Evolutionary conservation across 2,329 filamentous ascomycete species (phyloP), one percentile per base, ranked within the genome.

Genomic region (Claviceps quebecensis): DNA sequence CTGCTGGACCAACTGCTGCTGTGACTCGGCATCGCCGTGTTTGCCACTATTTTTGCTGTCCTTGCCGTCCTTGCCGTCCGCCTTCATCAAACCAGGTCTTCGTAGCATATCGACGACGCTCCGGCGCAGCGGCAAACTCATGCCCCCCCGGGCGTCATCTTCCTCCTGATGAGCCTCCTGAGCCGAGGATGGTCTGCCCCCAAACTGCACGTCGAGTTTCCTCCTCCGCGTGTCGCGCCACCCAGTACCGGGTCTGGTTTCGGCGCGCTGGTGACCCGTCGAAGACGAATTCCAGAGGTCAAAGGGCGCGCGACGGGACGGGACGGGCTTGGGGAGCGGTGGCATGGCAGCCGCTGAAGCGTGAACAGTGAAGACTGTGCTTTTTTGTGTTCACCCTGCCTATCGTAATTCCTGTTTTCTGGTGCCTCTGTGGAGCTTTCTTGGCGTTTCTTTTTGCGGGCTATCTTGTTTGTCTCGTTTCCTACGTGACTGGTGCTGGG

Each of bases 221-320:
- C 73, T 66, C 45, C 74, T 77, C 43, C 87, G 78, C 14, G 80
- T 84, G 48, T 81, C 73, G 23, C 86, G 81, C 87, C 88, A 94
- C 61, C 78, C 56, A 23, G 77, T 76, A 2, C 78, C 77, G 1
- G 84, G 73, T 3, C 71, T 68, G 53, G 80, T 82, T 54, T 91
- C 85, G 43, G 86, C 80, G 41, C 81, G 76, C 67, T 95, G 89
- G 64, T 95, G 87, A 45, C 87, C 87, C 1, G 84, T 83, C 5
- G 83, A 81, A 13, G 81, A 79, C 14, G 81, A 83, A 67, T 88
- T 88, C 81, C 81, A 86, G 5, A 80, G 73, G 64, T 86, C 83
- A 59, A 84, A 65, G 26, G 67, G 66, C 29, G 29, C 29, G 29
- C 29, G 29, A 34, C 29, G 29, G 29, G 29, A 34, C 11, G 29